Evolutionary conservation across 768 basidiomycete species (phyloP).

Genomic region (Pisolithus orientalis): DNA sequence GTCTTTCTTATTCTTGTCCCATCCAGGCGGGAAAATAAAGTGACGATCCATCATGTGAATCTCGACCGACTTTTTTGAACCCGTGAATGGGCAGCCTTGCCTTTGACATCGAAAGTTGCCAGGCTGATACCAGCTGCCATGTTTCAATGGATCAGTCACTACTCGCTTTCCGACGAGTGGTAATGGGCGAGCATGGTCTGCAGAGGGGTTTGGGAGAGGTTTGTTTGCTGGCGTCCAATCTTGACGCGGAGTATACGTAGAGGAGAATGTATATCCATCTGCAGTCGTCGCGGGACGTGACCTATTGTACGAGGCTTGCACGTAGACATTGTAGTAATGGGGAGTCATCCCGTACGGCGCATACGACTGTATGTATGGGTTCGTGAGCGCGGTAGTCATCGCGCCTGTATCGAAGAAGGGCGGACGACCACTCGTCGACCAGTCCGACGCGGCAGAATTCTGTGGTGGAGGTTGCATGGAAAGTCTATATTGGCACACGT

Average conservation of each 20-base stretch:
- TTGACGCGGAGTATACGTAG: slow-evolving; percentile 27
- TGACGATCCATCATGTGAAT: slow-evolving; percentile 89
- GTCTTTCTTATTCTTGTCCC: slow-evolving; percentile 47
- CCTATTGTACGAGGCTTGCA: slow-evolving; percentile 25
- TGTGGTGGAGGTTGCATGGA: background rate
- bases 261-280: slow-evolving; percentile 35
- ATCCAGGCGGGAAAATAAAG: slow-evolving; percentile 71
- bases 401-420: slow-evolving; percentile 19
- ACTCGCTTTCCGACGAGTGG: slow-evolving; percentile 7
- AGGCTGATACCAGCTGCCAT: slow-evolving; percentile 52
- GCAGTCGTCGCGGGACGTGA: slow-evolving; percentile 18
- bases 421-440: background rate
- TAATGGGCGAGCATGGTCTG: slow-evolving; percentile 1
- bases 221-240: background rate
- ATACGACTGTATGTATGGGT: slow-evolving; percentile 24
- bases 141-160: slow-evolving; percentile 12
- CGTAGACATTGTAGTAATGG: slow-evolving; percentile 54
- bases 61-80: slow-evolving; percentile 66
- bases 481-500: slow-evolving; percentile 10
- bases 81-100: slow-evolving; percentile 59
- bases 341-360: slow-evolving; percentile 31
- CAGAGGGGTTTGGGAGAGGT: background rate
- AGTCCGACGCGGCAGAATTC: too few relatives aligned
- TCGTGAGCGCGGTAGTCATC: slow-evolving; percentile 21
- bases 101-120: slow-evolving; percentile 58